Conservation (phyloP, 2,329 filamentous ascomycete species). For the Diplodia intermedia region DNA sequence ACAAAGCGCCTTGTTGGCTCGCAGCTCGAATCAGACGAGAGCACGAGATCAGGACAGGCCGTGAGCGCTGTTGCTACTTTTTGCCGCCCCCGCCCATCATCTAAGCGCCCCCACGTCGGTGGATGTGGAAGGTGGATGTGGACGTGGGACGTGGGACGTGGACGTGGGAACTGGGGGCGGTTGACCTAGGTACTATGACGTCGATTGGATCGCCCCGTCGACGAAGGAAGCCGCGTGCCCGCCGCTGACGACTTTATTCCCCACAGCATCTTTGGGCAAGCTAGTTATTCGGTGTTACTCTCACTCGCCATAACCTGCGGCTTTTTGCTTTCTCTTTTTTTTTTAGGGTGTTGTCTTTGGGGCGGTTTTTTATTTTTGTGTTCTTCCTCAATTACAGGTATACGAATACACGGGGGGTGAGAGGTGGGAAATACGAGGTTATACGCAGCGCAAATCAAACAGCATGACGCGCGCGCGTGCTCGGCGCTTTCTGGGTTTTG, state of each 20-base stretch:
- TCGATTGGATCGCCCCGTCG: neutral
- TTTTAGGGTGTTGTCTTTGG: no score
- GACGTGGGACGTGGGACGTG: neutral
- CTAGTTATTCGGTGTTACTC: neutral
- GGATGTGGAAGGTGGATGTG: neutral
- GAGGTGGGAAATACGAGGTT: neutral
- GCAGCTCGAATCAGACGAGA: no score
- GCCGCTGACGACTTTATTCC: slow-evolving; percentile 2
- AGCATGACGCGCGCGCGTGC: no score
- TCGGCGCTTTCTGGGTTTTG: neutral
- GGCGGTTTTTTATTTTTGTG: no score
- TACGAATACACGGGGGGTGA: neutral
- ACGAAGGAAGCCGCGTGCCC: neutral
- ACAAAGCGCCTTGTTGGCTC: no score
- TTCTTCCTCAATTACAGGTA: neutral
- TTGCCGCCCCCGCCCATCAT: no score
- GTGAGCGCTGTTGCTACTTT: no score
- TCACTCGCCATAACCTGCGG: neutral
- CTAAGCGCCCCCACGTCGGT: neutral
- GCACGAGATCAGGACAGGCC: no score
- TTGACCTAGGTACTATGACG: neutral
- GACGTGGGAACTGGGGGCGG: neutral
- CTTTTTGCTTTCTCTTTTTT: neutral
- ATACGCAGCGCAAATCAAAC: neutral
- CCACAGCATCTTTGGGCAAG: neutral